Base-by-base conservation (phyloP, 2,329 filamentous ascomycete species). In the Elsinoe perseae region DNA sequence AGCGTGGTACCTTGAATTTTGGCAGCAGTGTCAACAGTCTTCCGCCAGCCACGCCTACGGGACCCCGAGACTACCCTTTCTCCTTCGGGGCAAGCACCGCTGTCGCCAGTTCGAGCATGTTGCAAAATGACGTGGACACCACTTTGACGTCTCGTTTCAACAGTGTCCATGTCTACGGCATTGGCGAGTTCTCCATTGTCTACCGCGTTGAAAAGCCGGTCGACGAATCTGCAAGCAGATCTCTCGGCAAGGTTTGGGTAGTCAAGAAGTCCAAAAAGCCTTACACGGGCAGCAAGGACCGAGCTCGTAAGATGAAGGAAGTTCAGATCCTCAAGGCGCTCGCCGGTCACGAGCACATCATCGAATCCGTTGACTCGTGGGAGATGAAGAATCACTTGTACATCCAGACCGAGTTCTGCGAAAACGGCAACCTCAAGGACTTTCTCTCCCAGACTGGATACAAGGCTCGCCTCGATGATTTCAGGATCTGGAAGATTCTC, bases 401-500 rank as follows among this genome's bases (percentile, higher is more conserved):
- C 73, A 97, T 98, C 59, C 92, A 97, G 74, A 97, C 92, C 0
- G 93, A 98, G 67, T 97, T 85, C 68, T 98, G 93, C 66, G 91
- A 96, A 68, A 89, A 95, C 68, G 93, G 93, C 14, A 95, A 89
- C 59, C 75, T 98, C 42, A 87, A 95, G 68, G 80, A 83, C 14
- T 98, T 97, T 68, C 78, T 98, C 27, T 80, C 82, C n/a, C 82
- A 86, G 57, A 83, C 89, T 59, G 93, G 93, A 21, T 80, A 85
- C 59, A 89, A 87, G 68, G 91, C 89, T 46, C 82, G 92, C 63
- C 74, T 98, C 62, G 93, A 98, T 71, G 93, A 97, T 69, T 98
- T 98, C 73, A 83, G 93, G 60, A 96, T 97, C 70, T 98, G 93
- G 89, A 98, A 98, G 75, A 92, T 97, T 57, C 75, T 97, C 64